Base-by-base conservation (phyloP, 306 rosid species). In the Cicer yamashitae region DNA sequence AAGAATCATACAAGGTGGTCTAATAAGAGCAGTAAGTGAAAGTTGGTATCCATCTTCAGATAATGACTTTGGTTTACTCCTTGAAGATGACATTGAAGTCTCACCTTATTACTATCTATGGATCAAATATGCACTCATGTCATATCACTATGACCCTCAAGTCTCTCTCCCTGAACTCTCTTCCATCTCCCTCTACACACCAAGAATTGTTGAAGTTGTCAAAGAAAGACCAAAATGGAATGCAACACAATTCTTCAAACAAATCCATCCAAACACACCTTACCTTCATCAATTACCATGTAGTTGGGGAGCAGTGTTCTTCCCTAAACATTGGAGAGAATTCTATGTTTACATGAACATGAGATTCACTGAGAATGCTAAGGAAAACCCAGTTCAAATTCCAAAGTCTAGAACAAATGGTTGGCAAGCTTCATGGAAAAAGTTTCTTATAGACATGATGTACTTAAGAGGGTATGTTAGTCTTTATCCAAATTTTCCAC, bases 371-470 rank as follows among this genome's bases (percentile, higher is more conserved):
- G 90, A 94, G 60, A 80, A 94, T 41, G 91, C 97, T 0, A 94
- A 94, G 74, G 57, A 67, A 71, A 92, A 94, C 81, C 92, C 97
- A 3, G 99, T 94, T 74, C 99, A 94, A 64, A 94, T 94, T 68
- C 99, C 99, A 0, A 92, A 75, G 79, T 94, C 99, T 0, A 84
- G 98, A 83, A 94, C 97, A 40, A 94, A 94, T 34, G 99, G 99
- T 0, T 94, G 99, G 99, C 99, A 94, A 71, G 99, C 99, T 46
- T 94, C 99, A 59, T 94, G 99, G 99, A 94, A 94, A 46, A 94
- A 94, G 81, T 94, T 94, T 70, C 89, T 94, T 13, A 92, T 94
- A 48, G 99, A 94, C 86, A 92, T 94, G 99, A 94, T 94, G 99
- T 94, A 94, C 77, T 81, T 94, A 1, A 88, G 99, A 89, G 97